Evolutionary conservation across 2,329 filamentous ascomycete genomes (phyloP), one percentile per base, ranked within the genome.

Genomic region (Orbilia brochopaga): DNA sequence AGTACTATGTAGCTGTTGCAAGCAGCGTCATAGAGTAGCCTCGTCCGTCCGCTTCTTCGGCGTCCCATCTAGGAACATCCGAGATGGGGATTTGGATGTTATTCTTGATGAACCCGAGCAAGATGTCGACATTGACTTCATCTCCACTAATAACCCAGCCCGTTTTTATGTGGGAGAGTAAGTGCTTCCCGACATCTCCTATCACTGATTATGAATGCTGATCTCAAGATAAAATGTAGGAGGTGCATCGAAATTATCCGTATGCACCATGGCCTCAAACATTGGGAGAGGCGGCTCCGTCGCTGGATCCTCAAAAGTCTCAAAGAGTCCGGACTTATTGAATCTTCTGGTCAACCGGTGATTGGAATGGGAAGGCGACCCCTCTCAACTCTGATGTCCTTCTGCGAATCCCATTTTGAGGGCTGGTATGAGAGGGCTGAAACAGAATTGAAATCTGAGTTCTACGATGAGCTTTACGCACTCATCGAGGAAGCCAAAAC

Each of bases 1-100:
- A 2, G 60, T 57, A 13, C 60, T 53, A 30, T 72, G 67, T 52
- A 72, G 60, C 17, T 59, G 61, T 19, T 72, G 67, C 57, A 59
- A 60, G 42, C 46, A 50, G n/a, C 60, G 60, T 21, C 67, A 72
- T 19, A 1, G 5, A 6, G 60, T 65, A 10, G n/a, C 1, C 17
- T 7, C 11, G 24, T 52, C 55, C 19, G 24, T 72, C 19, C 50
- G 55, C 3, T 72, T 72, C 42, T 53, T 23, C 15, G 67, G 67
- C 5, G 50, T 8, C 4, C 60, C 67, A 15, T 72, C 52, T 32
- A 65, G 24, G n/a, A 56, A 53, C 7, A 54, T 32, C 42, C 42
- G 21, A 15, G 60, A 65, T 23, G 30, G 57, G 17, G 21, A 44
- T 1, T 30, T 64, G 10, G 55, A 65, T 19, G 24, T 21, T 11